Evolutionary conservation across 1,284 basidiomycete species (phyloP).

Genomic region (Entoloma clypeatum): DNA sequence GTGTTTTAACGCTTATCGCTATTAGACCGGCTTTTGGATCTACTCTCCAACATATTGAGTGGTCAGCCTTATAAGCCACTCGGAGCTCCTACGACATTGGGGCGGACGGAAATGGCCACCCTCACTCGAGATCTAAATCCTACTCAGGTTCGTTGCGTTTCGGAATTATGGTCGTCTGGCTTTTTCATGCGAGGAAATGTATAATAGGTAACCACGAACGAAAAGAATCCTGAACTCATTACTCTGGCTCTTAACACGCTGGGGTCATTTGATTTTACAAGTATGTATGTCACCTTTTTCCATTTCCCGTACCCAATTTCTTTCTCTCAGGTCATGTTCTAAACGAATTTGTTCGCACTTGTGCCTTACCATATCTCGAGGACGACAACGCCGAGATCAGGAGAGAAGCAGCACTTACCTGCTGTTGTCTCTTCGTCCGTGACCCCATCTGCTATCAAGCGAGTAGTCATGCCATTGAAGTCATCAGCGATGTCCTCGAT

Average conservation of each 20-base stretch:
- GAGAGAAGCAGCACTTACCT: slow-evolving; percentile 88
- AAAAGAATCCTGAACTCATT: slow-evolving; percentile 73
- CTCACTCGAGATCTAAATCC: slow-evolving; percentile 57
- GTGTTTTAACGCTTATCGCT: slow-evolving; percentile 3
- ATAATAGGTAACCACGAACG: slow-evolving; percentile 37
- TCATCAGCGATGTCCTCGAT: slow-evolving; percentile 97
- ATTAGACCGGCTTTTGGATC: slow-evolving; percentile 83
- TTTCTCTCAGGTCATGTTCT: slow-evolving; percentile 72
- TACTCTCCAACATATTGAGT: slow-evolving; percentile 75
- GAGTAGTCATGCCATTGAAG: slow-evolving; percentile 94
- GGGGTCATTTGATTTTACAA: slow-evolving; percentile 93
- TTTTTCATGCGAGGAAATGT: slow-evolving; percentile 1
- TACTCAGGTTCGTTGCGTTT: slow-evolving; percentile 43
- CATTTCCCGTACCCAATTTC: slow-evolving; percentile 13
- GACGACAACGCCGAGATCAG: slow-evolving; percentile 90
- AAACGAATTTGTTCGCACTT: slow-evolving; percentile 94
- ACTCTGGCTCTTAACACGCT: slow-evolving; percentile 87
- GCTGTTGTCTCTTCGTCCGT: slow-evolving; percentile 87
- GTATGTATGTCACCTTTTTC: slow-evolving; percentile 36
- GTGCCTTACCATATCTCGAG: slow-evolving; percentile 92
- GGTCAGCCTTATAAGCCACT: slow-evolving; percentile 85
- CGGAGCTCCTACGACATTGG: slow-evolving; percentile 66
- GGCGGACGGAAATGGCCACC: slow-evolving; percentile 47
- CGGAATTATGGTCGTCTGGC: not conserved
- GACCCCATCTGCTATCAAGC: slow-evolving; percentile 98